Evolutionary conservation across 768 basidiomycete genomes (phyloP), one percentile per base, ranked within the genome.

Genomic region (Butyriboletus loyo): DNA sequence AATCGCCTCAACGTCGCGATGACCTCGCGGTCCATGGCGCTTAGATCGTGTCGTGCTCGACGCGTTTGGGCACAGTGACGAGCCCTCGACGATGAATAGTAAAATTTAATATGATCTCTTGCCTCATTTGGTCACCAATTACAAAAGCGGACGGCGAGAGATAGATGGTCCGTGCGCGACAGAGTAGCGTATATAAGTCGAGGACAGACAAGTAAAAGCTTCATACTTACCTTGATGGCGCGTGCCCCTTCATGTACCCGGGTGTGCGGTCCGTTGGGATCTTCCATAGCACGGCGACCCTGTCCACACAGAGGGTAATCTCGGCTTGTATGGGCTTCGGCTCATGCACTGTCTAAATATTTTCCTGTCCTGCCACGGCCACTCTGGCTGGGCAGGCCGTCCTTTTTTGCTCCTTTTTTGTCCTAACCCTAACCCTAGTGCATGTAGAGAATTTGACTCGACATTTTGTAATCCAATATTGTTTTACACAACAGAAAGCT

Each of bases 311-410:
- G 80, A 77, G 80, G 75, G 75, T 72, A 63, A 70, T 63, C 63
- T 62, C 64, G 76, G 77, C 67, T 83, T 83, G 82, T 84, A 77
- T 85, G 81, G 71, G 80, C 80, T 81, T 79, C 75, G 82, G 84
- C 76, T 77, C 80, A 84, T 84, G 85, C 83, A 86, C 78, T 78
- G 82, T 85, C 83, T 76, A 61, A 85, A 86, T 86, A 86, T 86
- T 86, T 86, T 78, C 83, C 84, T 72, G 83, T 85, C 79, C 81
- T 75, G 74, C 78, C 77, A 75, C 78, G 72, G 76, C 74, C 75
- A 68, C 73, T 76, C 75, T 74, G 75, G 75, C 76, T 75, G 73
- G 75, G 73, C 65, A 71, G 76, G 75, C 75, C 70, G 2, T 49
- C 39, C 66, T 70, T 71, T 72, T 73, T 69, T 61, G 77, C n/a